phyloP scores from a whole-genome alignment of 2,329 filamentous ascomycete genomes.

The Diplodia mutila region DNA sequence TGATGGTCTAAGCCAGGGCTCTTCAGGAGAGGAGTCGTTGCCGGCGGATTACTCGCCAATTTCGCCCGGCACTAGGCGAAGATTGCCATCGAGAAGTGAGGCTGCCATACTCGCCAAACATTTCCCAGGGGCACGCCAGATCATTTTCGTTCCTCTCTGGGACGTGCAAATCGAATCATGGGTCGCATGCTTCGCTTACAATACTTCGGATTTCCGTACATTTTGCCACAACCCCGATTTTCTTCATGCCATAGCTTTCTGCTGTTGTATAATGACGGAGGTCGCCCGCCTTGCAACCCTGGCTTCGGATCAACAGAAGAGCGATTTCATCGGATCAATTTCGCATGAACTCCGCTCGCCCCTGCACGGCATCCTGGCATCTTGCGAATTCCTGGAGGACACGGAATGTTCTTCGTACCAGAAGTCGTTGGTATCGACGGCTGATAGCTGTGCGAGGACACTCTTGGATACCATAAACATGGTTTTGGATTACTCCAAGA shows the following conservation, averaged over 20 bases:
- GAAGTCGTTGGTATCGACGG: constrained; percentile 50
- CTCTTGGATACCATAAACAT: constrained; percentile 55
- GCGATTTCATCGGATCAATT: constrained; percentile 57
- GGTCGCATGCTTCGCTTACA: constrained; percentile 52
- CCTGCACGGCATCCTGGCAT: constrained; percentile 46
- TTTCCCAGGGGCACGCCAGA: constrained; percentile 53
- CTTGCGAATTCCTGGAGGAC: constrained; percentile 55
- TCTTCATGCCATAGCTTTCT: constrained; percentile 47
- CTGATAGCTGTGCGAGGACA: constrained; percentile 56
- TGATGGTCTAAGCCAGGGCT: constrained; percentile 33
- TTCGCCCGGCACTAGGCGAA: constrained; percentile 18
- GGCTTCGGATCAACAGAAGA: constrained; percentile 52
- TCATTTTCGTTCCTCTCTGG: constrained; percentile 58
- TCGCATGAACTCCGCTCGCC: constrained; percentile 57
- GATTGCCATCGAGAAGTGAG: constrained; percentile 35
- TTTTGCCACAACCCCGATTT: constrained; percentile 46
- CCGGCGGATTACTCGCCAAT: constrained; percentile 15
- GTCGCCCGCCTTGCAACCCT: constrained; percentile 45
- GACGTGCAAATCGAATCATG: constrained; percentile 53
- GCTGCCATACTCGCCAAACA: constrained; percentile 47
- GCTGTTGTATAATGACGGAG: constrained; percentile 48
- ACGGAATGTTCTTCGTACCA: constrained; percentile 48
- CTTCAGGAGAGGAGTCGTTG: constrained; percentile 33
- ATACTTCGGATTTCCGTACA: constrained; percentile 36
- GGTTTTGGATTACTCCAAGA: constrained; percentile 51